Evolutionary conservation across 1,284 basidiomycete genomes (phyloP).

Genomic region (Papiliotrema flavescens): DNA sequence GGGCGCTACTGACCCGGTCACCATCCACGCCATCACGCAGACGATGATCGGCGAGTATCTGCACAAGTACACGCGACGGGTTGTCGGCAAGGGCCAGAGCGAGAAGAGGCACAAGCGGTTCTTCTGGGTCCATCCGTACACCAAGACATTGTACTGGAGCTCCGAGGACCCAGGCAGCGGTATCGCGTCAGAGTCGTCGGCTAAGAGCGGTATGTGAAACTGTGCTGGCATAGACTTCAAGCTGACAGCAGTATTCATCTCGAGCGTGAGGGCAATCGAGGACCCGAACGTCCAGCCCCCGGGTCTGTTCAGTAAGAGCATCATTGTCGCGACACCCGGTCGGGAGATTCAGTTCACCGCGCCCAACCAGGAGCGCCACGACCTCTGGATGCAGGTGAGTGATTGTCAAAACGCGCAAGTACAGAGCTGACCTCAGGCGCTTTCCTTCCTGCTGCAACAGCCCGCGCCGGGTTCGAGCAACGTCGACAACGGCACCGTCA

Average conservation of each 20-base stretch:
- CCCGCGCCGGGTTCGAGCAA: constrained; percentile 22
- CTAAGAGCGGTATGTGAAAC: constrained; percentile 83
- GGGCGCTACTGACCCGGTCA: constrained; percentile 69
- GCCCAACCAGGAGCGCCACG: constrained; percentile 87
- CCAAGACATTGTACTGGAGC: constrained; percentile 97
- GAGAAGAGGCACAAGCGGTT: constrained; percentile 90
- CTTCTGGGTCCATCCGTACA: constrained; percentile 99
- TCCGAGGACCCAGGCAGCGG: constrained; percentile 86
- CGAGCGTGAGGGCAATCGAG: constrained; percentile 80
- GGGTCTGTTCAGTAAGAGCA: constrained; percentile 85
- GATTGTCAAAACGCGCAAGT: not conserved
- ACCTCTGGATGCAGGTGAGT: constrained; percentile 87
- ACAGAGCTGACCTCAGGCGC: constrained; percentile 22
- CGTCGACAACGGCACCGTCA: constrained; percentile 10
- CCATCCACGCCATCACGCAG: constrained; percentile 96
- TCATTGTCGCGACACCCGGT: constrained; percentile 86
- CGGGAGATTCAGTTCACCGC: constrained; percentile 98
- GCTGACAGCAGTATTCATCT: constrained; percentile 78
- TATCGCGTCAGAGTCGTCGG: constrained; percentile 81
- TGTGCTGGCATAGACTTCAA: not conserved
- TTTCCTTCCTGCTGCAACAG: constrained; percentile 45
- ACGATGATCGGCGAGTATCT: constrained; percentile 99
- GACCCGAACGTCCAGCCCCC: constrained; percentile 92
- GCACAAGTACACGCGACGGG: constrained; percentile 91
- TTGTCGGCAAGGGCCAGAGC: constrained; percentile 87